Conservation (phyloP, 371 early-diverging fungal species). For the Mortierella sp. region DNA sequence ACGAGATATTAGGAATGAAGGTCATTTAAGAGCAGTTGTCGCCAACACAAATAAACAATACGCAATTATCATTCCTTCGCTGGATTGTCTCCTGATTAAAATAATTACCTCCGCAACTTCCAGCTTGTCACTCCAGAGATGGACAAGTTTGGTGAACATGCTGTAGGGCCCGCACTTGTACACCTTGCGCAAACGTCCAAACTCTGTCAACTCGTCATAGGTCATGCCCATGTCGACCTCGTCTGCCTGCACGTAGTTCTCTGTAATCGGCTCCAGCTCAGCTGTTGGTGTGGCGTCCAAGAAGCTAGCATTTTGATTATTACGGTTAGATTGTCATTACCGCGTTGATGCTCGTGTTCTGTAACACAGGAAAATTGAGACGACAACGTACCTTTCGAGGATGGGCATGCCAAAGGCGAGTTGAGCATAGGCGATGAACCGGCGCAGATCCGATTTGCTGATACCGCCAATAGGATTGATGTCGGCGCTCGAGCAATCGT, state of each 20-base stretch:
- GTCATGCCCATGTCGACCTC: constrained; percentile 99
- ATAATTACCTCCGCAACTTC: constrained; percentile 71
- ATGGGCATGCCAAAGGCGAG: constrained; percentile 77
- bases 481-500: constrained; percentile 98
- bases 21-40: too few relatives aligned
- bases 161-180: constrained; percentile 90
- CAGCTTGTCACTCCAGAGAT: constrained; percentile 80
- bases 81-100: too few relatives aligned
- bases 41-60: too few relatives aligned
- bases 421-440: constrained; percentile 83
- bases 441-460: constrained; percentile 89
- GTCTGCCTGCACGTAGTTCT: constrained; percentile 85
- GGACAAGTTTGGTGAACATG: constrained; percentile 91
- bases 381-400: constrained; percentile 64
- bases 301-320: constrained; percentile 71
- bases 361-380: background rate
- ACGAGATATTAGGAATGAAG: background rate
- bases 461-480: constrained; percentile 98
- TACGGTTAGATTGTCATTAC: background rate
- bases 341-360: too few relatives aligned
- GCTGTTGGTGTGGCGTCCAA: constrained; percentile 94
- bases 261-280: constrained; percentile 93
- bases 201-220: constrained; percentile 92
- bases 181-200: constrained; percentile 93
- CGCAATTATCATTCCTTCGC: too few relatives aligned